These are phyloP conservation scores for Geotrichum candidum DNA, from an alignment of 1,139 yeast species.

Conservation along the genomic window DNA sequence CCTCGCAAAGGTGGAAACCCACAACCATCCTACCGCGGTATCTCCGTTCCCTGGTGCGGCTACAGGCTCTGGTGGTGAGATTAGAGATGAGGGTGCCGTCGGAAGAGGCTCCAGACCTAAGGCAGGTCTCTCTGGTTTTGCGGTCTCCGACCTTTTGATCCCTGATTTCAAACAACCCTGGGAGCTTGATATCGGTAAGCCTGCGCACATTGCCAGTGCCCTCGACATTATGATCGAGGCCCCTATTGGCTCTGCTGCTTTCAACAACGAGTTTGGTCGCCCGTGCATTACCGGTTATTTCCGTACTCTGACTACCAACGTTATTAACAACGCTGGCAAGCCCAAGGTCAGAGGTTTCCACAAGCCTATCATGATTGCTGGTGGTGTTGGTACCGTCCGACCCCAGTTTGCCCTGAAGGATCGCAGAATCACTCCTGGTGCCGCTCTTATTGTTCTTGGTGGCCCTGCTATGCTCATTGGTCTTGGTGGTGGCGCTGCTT, in stretches of 20 bases:
- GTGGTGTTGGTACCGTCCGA: constrained; percentile 96
- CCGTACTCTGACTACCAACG: constrained; percentile 85
- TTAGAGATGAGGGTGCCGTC: constrained; percentile 99
- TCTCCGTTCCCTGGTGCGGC: constrained; percentile 99
- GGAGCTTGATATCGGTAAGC: constrained; percentile 87
- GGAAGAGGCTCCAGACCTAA: constrained; percentile 97
- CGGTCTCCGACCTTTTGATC: constrained; percentile 84
- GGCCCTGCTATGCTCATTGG: constrained; percentile 99
- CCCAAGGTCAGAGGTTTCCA: constrained; percentile 91
- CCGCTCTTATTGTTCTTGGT: constrained; percentile 88
- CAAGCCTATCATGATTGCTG: constrained; percentile 98
- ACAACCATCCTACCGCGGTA: constrained; percentile 98
- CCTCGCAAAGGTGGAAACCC: constrained; percentile 94
- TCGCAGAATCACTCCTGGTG: constrained; percentile 83
- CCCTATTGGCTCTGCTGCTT: constrained; percentile 96
- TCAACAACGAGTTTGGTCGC: constrained; percentile 97
- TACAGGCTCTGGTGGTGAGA: constrained; percentile 99
- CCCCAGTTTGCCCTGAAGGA: constrained; percentile 89
- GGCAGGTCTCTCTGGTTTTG: constrained; percentile 91
- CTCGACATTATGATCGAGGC: constrained; percentile 95
- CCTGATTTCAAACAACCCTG: constrained; percentile 89
- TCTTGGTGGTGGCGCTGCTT: constrained; percentile 99
- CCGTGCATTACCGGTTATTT: constrained; percentile 97
- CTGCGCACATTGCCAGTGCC: constrained; percentile 87
- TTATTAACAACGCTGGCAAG: constrained; percentile 54